Evolutionary conservation across 352 stramenopile species (phyloP), one percentile per base, ranked within the genome.

Genomic region (Globisporangium heterothallicum): DNA sequence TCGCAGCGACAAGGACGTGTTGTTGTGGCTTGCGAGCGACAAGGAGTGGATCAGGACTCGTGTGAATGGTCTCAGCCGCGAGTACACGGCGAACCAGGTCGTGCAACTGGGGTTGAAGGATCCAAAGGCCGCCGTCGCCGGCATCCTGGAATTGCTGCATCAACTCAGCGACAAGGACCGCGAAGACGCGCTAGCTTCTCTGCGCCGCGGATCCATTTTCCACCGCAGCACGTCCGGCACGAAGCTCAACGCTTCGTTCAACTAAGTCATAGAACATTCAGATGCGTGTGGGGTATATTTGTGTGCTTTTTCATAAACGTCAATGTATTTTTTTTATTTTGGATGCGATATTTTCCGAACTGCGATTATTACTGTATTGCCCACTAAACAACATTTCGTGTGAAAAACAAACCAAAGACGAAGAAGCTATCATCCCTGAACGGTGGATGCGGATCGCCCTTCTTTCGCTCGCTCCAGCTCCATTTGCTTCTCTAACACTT

Each of bases 201-300:
- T 94, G 57, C 84, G 84, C 48, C 81, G 84, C 35, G 84, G 82
- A 60, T 91, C 78, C 47, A 94, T 94, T 62, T 94, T 94, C 67
- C 78, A 86, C 68, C 84, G 86, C 65, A 88, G 57, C 36, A 67
- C 64, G 35, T 82, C 71, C 12, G 62, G 60, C 53, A 58, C 46
- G 29, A 68, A 75, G 58, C 59, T 78, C 50, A 76, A 61, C 47
- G 50, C 47, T n/a, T 70, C 36, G 36, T 55, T 42, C 35, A 59
- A 45, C 44, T 47, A 55, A 42, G 30, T 22, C 30, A 53, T 53
- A 53, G 46, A 53, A 42, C 10, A 34, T 19, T 44, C 32, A 16
- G n/a, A 35, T 52, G 29, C n/a, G 16, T 51, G 6, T 38, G 24
- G 26, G 21, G 25, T 49, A n/a, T 25, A 25, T 52, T 29, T 36